These are phyloP conservation scores for Exutisphaerella laricina DNA, from an alignment of 2,329 filamentous ascomycete genomes.

Conservation along the genomic window DNA sequence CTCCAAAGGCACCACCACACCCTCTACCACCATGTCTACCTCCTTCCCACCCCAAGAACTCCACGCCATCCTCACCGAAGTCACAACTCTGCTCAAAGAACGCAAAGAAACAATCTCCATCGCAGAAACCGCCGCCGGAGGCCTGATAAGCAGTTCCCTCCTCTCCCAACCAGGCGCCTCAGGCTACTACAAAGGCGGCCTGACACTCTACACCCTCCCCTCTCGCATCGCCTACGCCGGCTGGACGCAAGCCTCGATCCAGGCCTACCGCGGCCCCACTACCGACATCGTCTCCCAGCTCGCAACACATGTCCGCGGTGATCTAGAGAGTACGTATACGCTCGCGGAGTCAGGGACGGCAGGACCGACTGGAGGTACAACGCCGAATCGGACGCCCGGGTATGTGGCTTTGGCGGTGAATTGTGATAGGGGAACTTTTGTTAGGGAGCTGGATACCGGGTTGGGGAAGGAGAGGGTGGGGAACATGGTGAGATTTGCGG, in stretches of 20 bases:
- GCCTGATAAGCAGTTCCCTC: constrained; percentile 55
- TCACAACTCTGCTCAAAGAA: constrained; percentile 50
- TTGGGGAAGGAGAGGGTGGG: constrained; percentile 49
- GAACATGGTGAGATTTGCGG: constrained; percentile 60
- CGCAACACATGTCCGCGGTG: constrained; percentile 52
- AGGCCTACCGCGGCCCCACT: constrained; percentile 55
- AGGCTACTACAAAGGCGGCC: constrained; percentile 55
- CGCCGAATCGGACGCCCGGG: constrained; percentile 54
- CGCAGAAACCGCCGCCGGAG: constrained; percentile 60
- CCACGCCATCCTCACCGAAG: constrained; percentile 43
- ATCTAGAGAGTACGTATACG: constrained; percentile 52
- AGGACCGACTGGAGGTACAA: constrained; percentile 55
- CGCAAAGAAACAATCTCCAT: constrained; percentile 55
- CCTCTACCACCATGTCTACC: constrained; percentile 8
- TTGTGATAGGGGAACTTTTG: constrained; percentile 47
- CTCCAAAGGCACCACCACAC: constrained; percentile 8
- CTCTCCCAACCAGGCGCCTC: constrained; percentile 56
- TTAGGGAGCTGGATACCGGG: constrained; percentile 53
- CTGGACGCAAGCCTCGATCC: constrained; percentile 52
- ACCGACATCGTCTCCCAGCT: constrained; percentile 52
- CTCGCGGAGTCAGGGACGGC: constrained; percentile 58
- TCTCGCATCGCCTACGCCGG: constrained; percentile 55
- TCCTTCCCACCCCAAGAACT: constrained; percentile 41
- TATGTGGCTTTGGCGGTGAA: constrained; percentile 61
- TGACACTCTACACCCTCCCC: constrained; percentile 57